Evolutionary conservation across 2,329 filamentous ascomycete species (phyloP).

Genomic region (Paecilomyces niveus): DNA sequence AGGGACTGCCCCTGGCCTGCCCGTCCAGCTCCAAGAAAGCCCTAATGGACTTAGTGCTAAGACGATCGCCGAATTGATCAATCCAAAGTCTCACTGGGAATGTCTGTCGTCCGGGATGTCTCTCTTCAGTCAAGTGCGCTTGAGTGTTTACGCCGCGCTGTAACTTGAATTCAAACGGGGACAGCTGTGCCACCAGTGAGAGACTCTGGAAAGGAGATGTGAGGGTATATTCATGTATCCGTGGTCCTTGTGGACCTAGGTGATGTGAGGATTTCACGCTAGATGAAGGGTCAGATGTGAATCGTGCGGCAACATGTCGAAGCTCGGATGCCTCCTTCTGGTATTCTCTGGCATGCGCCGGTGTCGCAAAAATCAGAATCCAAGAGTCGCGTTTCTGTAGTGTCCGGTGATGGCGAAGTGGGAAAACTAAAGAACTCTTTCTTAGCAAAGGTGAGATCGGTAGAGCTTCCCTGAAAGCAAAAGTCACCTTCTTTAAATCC

Average conservation of each 20-base stretch:
- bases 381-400: slow-evolving; percentile 11
- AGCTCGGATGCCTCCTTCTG: slow-evolving; percentile 10
- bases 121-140: slow-evolving; percentile 2
- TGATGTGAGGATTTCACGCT: background rate
- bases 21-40: slow-evolving; percentile 10
- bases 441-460: background rate
- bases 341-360: slow-evolving; percentile 12
- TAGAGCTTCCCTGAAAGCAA: background rate
- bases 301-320: slow-evolving; percentile 6
- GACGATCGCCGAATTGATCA: slow-evolving; percentile 1
- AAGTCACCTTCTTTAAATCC: slow-evolving; percentile 11
- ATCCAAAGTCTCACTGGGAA: slow-evolving; percentile 12
- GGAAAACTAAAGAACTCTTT: slow-evolving; percentile 10
- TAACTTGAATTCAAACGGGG: slow-evolving; percentile 10
- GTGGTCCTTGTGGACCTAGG: background rate
- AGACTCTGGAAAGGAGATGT: slow-evolving; percentile 10
- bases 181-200: slow-evolving; percentile 7
- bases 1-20: slow-evolving; percentile 6
- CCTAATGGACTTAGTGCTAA: slow-evolving; percentile 4
- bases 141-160: slow-evolving; percentile 9
- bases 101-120: background rate
- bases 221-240: slow-evolving; percentile 12
- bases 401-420: slow-evolving; percentile 9
- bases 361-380: slow-evolving; percentile 13
- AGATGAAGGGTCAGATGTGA: slow-evolving; percentile 2